Conservation (phyloP, 2,329 filamentous ascomycete genomes). For the Alternaria conjuncta region DNA sequence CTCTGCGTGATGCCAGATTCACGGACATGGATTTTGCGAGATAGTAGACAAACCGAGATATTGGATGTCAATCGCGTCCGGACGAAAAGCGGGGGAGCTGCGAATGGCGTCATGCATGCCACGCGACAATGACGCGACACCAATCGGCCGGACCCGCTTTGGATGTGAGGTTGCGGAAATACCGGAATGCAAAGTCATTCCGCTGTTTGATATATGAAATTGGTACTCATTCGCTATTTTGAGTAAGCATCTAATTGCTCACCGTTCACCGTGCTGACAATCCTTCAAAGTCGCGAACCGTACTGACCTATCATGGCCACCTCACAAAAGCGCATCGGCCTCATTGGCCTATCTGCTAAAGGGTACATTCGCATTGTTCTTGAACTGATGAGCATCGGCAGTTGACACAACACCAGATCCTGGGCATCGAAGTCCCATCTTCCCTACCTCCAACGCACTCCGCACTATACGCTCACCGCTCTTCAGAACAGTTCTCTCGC, state of each 20-base stretch:
- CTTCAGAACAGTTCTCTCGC: slow-evolving; percentile 56
- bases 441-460: slow-evolving; percentile 40
- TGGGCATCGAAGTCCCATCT: slow-evolving; percentile 52
- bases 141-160: not conserved
- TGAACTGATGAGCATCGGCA: not conserved
- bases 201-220: not conserved
- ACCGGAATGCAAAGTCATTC: not conserved
- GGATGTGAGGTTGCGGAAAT: not conserved
- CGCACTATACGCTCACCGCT: slow-evolving; percentile 57
- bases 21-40: too few relatives aligned
- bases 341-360: slow-evolving; percentile 44
- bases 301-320: not conserved
- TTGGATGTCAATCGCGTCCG: not conserved
- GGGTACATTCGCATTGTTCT: slow-evolving; percentile 20
- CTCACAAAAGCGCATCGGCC: slow-evolving; percentile 31
- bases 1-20: not conserved
- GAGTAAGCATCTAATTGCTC: not conserved
- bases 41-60: not conserved
- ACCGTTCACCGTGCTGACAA: not conserved
- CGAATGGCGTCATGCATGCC: not conserved
- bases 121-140: not conserved
- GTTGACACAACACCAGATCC: slow-evolving; percentile 18
- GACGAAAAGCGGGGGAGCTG: not conserved
- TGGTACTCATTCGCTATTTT: not conserved
- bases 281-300: not conserved